These are phyloP conservation scores for Candida alai DNA, from an alignment of 805 yeast genomes.

Conservation along the genomic window DNA sequence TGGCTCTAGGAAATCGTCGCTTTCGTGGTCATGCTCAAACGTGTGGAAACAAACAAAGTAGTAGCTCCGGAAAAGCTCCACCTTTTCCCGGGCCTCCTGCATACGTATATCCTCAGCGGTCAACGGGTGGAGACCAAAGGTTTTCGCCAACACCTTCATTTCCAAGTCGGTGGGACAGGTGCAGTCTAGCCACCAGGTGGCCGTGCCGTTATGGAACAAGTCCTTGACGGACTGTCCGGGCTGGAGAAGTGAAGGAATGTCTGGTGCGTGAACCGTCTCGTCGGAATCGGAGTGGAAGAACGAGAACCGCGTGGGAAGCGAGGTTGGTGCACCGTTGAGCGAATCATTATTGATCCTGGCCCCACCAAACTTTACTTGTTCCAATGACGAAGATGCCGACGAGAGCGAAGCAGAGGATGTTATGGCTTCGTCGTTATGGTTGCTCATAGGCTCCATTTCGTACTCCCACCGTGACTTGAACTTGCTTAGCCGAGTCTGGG, in stretches of 20 bases:
- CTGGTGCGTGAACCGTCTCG: conserved; percentile 87
- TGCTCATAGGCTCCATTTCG: background rate
- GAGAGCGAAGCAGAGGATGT: background rate
- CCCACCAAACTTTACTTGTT: conserved; percentile 39
- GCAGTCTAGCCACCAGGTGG: conserved; percentile 96
- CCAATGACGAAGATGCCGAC: conserved; percentile 9
- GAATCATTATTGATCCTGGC: conserved; percentile 30
- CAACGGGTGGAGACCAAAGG: conserved; percentile 96
- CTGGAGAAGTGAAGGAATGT: conserved; percentile 67
- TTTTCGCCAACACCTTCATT: conserved; percentile 87
- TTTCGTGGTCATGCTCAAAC: conserved; percentile 78
- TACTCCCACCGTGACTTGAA: conserved; percentile 1
- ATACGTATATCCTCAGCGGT: conserved; percentile 96
- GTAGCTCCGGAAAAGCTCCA: conserved; percentile 83
- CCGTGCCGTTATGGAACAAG: conserved; percentile 67
- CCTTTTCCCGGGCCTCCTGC: conserved; percentile 97
- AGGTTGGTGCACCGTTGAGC: conserved; percentile 1
- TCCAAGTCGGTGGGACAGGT: conserved; percentile 91
- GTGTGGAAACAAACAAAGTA: conserved; percentile 97
- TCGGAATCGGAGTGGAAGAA: conserved; percentile 82
- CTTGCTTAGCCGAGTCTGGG: conserved; percentile 3
- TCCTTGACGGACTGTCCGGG: conserved; percentile 62
- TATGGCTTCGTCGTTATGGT: background rate
- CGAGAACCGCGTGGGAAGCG: conserved; percentile 71
- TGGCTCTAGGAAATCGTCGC: conserved; percentile 81